Evolutionary conservation across 768 basidiomycete genomes (phyloP).

Genomic region (Suillus ampliporus): DNA sequence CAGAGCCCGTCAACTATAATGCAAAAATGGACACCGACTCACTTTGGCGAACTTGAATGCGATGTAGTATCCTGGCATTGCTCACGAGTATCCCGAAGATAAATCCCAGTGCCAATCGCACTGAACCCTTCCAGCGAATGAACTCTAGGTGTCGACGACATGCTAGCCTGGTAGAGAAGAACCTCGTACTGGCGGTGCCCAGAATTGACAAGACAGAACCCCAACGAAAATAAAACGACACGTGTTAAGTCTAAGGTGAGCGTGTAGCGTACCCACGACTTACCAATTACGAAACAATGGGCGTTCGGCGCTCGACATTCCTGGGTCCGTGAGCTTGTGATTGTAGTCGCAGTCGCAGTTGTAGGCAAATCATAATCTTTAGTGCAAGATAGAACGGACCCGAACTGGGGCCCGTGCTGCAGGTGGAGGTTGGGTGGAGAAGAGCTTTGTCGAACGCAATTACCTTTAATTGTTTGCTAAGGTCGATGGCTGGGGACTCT

Average conservation of each 20-base stretch:
- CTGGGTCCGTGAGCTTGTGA: background rate
- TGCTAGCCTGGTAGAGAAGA: background rate
- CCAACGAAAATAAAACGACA: background rate
- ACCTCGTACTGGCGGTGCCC: no score
- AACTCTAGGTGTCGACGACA: background rate
- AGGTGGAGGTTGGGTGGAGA: no score
- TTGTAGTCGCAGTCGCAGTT: background rate
- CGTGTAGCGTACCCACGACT: background rate
- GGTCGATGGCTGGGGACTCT: no score
- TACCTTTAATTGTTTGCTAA: no score
- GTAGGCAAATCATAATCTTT: background rate
- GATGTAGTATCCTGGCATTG: constrained; percentile 12
- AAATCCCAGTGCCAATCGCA: constrained; percentile 2
- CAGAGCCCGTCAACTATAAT: background rate
- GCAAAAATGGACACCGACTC: constrained; percentile 11
- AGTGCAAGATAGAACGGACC: background rate
- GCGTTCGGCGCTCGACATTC: background rate
- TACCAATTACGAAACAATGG: background rate
- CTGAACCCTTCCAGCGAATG: constrained; percentile 7
- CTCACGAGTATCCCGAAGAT: background rate
- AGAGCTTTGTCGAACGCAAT: no score
- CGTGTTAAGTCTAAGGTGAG: background rate
- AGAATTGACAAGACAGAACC: no score
- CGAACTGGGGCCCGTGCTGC: no score
- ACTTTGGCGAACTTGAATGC: no score